These are phyloP conservation scores for Hypericum perforatum DNA, from an alignment of 345 rosid genomes.

Conservation along the genomic window DNA sequence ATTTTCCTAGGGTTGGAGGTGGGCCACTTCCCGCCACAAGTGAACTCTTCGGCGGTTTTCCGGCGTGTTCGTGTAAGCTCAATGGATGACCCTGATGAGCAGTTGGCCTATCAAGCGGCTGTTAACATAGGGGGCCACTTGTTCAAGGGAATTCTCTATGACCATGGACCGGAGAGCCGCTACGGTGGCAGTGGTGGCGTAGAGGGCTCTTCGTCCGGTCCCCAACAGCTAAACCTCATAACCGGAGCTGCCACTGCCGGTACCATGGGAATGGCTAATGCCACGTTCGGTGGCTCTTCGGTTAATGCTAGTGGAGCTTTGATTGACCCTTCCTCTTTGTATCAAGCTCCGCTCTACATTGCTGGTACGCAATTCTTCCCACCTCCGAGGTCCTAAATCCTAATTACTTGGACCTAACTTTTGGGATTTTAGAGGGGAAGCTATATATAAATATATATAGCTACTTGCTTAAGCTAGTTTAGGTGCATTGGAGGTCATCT, in stretches of 20 bases:
- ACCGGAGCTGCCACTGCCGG: slow-evolving; percentile 18
- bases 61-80: slow-evolving; percentile 69
- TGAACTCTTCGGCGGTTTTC: slow-evolving; percentile 58
- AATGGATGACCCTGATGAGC: slow-evolving; percentile 60
- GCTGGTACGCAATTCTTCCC: slow-evolving; percentile 71
- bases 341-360: slow-evolving; percentile 46
- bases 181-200: slow-evolving; percentile 33
- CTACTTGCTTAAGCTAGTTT: no score
- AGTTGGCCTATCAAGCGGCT: slow-evolving; percentile 76
- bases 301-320: slow-evolving; percentile 13
- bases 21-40: slow-evolving; percentile 62
- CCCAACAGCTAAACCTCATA: slow-evolving; percentile 27
- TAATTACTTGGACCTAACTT: no score
- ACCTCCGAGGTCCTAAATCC: slow-evolving; percentile 55
- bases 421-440: no score
- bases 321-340: slow-evolving; percentile 45
- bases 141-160: slow-evolving; percentile 85
- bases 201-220: slow-evolving; percentile 56
- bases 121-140: slow-evolving; percentile 81
- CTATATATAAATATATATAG: no score
- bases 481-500: no score
- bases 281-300: slow-evolving; percentile 2
- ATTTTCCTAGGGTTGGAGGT: slow-evolving; percentile 54
- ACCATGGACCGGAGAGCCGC: slow-evolving; percentile 65
- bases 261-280: slow-evolving; percentile 16